These are phyloP conservation scores for Thraustochytrium sp. DNA, from an alignment of 352 stramenopile genomes.

Conservation along the genomic window DNA sequence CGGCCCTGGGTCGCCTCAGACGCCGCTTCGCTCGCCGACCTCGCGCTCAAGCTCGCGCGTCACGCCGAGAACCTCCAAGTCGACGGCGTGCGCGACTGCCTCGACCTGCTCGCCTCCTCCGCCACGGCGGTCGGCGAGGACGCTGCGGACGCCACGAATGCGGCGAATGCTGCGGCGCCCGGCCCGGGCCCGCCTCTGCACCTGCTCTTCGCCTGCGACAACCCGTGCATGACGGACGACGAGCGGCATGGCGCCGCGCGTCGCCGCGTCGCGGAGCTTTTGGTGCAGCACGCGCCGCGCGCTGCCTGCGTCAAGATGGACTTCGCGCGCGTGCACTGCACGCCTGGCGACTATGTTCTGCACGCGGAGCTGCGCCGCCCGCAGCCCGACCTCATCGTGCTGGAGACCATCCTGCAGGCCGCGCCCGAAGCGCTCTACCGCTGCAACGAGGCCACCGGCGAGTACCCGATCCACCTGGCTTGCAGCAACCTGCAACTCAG, in stretches of 20 bases:
- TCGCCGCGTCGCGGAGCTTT: not conserved
- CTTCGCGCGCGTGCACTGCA: not conserved
- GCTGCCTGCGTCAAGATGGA: not conserved
- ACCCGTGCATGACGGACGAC: not conserved
- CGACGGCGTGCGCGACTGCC: not conserved
- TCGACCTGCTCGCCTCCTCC: not conserved
- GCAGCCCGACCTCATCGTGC: not conserved
- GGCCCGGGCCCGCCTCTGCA: not conserved
- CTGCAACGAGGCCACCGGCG: not conserved
- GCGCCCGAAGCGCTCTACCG: conserved; percentile 1
- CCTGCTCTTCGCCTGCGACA: not conserved
- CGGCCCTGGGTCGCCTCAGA: not conserved
- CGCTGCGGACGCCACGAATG: not conserved
- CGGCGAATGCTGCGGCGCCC: not conserved
- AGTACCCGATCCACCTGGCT: conserved; percentile 31
- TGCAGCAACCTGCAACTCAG: conserved; percentile 6
- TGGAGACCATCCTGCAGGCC: not conserved
- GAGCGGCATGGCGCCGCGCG: not conserved
- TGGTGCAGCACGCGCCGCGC: not conserved
- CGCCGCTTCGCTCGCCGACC: not conserved
- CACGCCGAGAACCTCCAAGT: not conserved
- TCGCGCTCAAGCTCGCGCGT: not conserved
- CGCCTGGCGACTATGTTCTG: conserved; percentile 2
- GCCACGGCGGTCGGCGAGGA: not conserved
- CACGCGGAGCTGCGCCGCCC: conserved; percentile 7